These are phyloP conservation scores for Powellomyces hirtus DNA, from an alignment of 192 early-diverging fungal genomes.

Conservation along the genomic window DNA sequence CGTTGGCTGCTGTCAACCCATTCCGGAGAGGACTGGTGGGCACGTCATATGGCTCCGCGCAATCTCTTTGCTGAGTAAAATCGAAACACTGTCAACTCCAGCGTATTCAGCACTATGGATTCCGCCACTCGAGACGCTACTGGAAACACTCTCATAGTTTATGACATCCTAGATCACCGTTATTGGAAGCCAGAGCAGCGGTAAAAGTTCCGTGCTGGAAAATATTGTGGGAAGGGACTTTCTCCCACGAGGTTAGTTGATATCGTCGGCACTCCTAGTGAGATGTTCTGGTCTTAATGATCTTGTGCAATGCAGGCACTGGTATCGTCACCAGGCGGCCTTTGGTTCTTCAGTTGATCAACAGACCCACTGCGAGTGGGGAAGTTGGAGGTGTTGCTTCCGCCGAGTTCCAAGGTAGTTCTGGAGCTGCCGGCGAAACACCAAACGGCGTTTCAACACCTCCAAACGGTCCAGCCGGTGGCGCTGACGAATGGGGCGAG, in stretches of 20 bases:
- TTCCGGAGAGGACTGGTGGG: too few relatives aligned
- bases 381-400: conserved; percentile 54
- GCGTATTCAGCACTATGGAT: too few relatives aligned
- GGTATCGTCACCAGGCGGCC: conserved; percentile 98
- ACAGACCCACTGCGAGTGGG: conserved; percentile 70
- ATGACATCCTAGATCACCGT: conserved; percentile 55
- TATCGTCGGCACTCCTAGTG: not conserved
- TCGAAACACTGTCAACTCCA: too few relatives aligned
- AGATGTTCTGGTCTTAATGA: not conserved
- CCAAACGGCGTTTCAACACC: conserved; percentile 12
- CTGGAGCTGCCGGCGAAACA: conserved; percentile 19
- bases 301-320: conserved; percentile 52
- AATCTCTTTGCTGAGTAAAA: too few relatives aligned
- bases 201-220: conserved; percentile 97
- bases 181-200: conserved; percentile 57
- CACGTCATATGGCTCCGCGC: too few relatives aligned
- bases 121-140: too few relatives aligned
- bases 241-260: conserved; percentile 81
- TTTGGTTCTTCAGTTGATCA: conserved; percentile 95
- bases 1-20: too few relatives aligned
- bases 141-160: too few relatives aligned
- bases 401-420: conserved; percentile 32
- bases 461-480: conserved; percentile 12
- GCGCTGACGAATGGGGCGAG: conserved; percentile 89
- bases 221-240: conserved; percentile 98